A percentile compares a stretch with the other conserved stretches of the same genome.
These are phyloP conservation scores for Myriosclerotinia curreyana DNA, from an alignment of 2,329 filamentous ascomycete genomes.

Conservation along the genomic window DNA sequence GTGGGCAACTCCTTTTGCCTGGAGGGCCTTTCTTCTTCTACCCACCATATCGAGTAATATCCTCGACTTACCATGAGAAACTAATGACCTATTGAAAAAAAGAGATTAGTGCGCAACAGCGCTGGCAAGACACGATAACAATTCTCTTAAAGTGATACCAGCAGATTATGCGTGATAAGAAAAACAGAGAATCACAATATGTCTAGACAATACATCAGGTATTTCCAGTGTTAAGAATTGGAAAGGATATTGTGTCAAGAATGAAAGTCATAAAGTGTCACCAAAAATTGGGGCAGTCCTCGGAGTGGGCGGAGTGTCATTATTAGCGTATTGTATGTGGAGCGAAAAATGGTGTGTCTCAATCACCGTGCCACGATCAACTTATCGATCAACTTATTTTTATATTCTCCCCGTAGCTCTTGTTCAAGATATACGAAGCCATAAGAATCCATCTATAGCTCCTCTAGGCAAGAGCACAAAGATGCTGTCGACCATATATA, in stretches of 20 bases:
- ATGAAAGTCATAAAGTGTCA: constrained; percentile 3
- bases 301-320: too few species aligned
- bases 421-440: too few species aligned
- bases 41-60: constrained; percentile 19
- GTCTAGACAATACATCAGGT: constrained; percentile 4
- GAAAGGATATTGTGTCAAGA: constrained; percentile 6
- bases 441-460: too few species aligned
- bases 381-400: too few species aligned
- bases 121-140: constrained; percentile 15
- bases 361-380: too few species aligned
- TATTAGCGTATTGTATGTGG: neutral
- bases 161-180: constrained; percentile 16
- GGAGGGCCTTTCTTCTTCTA: constrained; percentile 15
- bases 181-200: constrained; percentile 17
- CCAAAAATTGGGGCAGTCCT: neutral
- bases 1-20: neutral
- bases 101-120: constrained; percentile 27
- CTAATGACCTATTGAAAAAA: constrained; percentile 12
- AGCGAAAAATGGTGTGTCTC: too few species aligned
- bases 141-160: constrained; percentile 16
- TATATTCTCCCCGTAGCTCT: too few species aligned
- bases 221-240: constrained; percentile 3
- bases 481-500: too few species aligned
- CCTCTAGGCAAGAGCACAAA: too few species aligned
- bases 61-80: constrained; percentile 15